Base-by-base conservation (phyloP, 2,329 filamentous ascomycete genomes). In the Diaporthe sp. region DNA sequence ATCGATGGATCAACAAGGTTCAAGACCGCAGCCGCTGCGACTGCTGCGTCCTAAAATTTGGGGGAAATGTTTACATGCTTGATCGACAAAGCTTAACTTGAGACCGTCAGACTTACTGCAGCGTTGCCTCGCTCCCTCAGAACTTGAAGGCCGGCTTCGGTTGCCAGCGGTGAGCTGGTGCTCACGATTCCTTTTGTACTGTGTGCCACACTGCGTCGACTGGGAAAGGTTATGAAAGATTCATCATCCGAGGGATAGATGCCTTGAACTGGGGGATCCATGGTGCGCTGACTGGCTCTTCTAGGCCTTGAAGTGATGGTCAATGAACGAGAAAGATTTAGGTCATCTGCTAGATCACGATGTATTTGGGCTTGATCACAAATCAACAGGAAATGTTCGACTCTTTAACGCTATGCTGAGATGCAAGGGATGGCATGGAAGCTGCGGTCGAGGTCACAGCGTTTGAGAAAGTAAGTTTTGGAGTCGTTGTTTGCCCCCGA, bases 1-100 rank as follows among this genome's bases (percentile, higher is more conserved):
- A 94, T 96, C 57, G 92, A 91, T 7, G 96, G 96, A 81, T 98
- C 96, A 1, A 95, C 97, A 79, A 98, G 90, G 84, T 98, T 98
- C 73, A 98, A 89, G 3, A 92, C 95, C 31, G 96, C 96, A 58
- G 96, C 95, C 92, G 76, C 94, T 55, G 96, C 96, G 4, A 98
- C 94, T 13, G 96, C 96, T 37, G 96, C 96, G 87, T 98, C 96
- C 94, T 97, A 68, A 15, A 15, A 19, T 15, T 17, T 1, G 59
- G 72, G 72, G 65, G 78, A n/a, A 75, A 74, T 58, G 28, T 74
- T 65, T 74, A 51, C 31, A 61, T 37, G 51, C n/a, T 34, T n/a
- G 19, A 17, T 15, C 5, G 78, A 9, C 15, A 28, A 22, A 39
- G 46, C 17, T 4, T 13, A 37, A 9, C 9, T n/a, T 39, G 42